phyloP scores from a whole-genome alignment of 257 asterid species.

The Solanum sejunctum region DNA sequence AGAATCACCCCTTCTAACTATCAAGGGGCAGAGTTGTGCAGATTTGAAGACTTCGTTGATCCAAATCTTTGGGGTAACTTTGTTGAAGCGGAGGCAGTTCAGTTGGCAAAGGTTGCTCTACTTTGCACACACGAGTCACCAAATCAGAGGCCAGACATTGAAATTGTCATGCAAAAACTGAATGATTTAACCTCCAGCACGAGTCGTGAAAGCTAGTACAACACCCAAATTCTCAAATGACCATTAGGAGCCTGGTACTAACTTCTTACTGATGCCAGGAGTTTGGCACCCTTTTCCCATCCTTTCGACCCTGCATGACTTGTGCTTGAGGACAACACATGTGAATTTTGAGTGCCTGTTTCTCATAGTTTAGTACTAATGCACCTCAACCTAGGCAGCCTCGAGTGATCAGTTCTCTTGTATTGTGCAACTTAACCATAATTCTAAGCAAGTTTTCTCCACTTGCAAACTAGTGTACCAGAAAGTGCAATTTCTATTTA shows the following conservation, averaged over 20 bases:
- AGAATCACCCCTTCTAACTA: constrained; percentile 52
- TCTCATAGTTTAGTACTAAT: background rate
- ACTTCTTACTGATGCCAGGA: constrained; percentile 10
- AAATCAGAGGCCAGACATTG: constrained; percentile 55
- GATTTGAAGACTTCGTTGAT: constrained; percentile 62
- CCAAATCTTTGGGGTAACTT: constrained; percentile 47
- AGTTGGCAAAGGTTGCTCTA: constrained; percentile 67
- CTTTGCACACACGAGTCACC: constrained; percentile 79
- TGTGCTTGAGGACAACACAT: background rate
- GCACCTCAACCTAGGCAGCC: background rate
- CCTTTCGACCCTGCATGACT: background rate
- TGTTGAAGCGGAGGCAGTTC: constrained; percentile 63
- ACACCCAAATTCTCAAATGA: background rate
- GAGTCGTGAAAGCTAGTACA: constrained; percentile 4
- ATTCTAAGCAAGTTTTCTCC: background rate
- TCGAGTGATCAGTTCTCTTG: background rate
- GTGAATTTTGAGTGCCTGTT: background rate
- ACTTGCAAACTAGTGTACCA: background rate
- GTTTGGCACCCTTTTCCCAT: background rate
- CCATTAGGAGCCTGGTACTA: constrained; percentile 11
- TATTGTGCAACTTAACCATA: background rate
- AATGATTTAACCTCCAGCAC: constrained; percentile 9
- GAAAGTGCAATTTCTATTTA: background rate
- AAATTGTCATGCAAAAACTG: constrained; percentile 50
- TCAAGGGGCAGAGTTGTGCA: constrained; percentile 65